phyloP scores from a whole-genome alignment of 2,329 filamentous ascomycete genomes.

The Paraconiothyrium brasiliense region DNA sequence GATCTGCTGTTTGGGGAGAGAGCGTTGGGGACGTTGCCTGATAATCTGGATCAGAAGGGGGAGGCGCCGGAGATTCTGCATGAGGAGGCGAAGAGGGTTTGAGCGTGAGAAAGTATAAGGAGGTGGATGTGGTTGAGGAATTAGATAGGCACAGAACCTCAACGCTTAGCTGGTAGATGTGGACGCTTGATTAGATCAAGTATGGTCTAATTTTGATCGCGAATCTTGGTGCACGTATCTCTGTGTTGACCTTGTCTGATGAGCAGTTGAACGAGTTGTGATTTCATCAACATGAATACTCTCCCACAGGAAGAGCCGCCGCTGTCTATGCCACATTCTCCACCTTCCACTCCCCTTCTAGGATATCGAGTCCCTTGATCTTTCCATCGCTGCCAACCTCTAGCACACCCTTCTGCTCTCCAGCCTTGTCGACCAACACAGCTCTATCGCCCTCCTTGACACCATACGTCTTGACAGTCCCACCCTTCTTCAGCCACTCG shows the following conservation, averaged over 20 bases:
- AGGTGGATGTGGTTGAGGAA: background rate
- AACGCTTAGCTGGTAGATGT: background rate
- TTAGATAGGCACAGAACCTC: no score
- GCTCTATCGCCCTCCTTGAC: constrained; percentile 47
- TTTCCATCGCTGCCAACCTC: constrained; percentile 40
- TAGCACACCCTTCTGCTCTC: constrained; percentile 41
- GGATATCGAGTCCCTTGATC: constrained; percentile 37
- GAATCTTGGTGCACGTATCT: no score
- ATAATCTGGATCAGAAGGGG: constrained; percentile 50
- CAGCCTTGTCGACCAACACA: constrained; percentile 46
- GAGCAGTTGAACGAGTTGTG: no score
- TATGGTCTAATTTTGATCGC: no score
- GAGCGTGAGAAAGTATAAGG: background rate
- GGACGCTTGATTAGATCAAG: no score
- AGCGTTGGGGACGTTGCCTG: constrained; percentile 58
- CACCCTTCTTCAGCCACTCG: constrained; percentile 52
- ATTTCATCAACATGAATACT: background rate
- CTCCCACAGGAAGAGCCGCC: background rate
- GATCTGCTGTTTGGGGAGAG: constrained; percentile 65
- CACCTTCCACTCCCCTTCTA: constrained; percentile 50
- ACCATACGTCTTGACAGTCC: constrained; percentile 51
- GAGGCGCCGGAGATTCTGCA: background rate
- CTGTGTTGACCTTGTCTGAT: no score
- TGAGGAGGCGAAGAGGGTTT: constrained; percentile 8
- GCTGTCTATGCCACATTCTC: constrained; percentile 19